Base-by-base conservation (phyloP, 129 eudicot genomes). In the Flaveria ramosissima region DNA sequence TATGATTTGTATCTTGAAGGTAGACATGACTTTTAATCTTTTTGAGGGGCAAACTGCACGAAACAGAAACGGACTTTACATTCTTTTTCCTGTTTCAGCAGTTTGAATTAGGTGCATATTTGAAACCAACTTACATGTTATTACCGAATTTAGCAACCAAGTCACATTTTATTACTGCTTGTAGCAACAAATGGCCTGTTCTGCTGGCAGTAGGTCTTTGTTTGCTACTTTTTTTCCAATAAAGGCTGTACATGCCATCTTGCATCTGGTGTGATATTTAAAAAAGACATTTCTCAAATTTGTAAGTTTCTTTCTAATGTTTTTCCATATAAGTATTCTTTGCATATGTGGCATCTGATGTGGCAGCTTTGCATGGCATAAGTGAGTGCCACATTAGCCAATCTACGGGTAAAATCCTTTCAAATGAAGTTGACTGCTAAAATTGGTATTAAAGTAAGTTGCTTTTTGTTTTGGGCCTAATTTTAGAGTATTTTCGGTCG, bases 1-100 rank as follows among this genome's bases (percentile, higher is more conserved):
- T 45, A 75, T 9, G 84, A 83, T 71, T 53, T 81, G 53, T 78
- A 78, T 65, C 53, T 52, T 39, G 62, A 81, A 88, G 92, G 92
- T 85, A 71, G 21, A 52, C 43, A 43, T 53, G 2, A 9, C 1
- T 4, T 14, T 23, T 10, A 59, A 59, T 59, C 7, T 59, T 59
- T 56, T 4, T 52, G 16, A n/a, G 16, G 32, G 66, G n/a, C 2
- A 23, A 24, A 60, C 39, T 23, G 66, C 66, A 23, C n/a, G 14
- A 23, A 23, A 24, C 11, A 10, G 66, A 23, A 21, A 60, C 9
- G 1, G 9, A 9, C 66, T 60, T 53, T 12, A 24, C 39, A 60
- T 24, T 24, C 12, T 1, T 9, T 60, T 24, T 60, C 66, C 41
- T 60, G 17, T 23, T 60, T 56, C 24, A 3, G 66, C 66, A 60